Base-by-base conservation (phyloP, 495 filamentous ascomycete genomes). In the Xylaria telfairii region DNA sequence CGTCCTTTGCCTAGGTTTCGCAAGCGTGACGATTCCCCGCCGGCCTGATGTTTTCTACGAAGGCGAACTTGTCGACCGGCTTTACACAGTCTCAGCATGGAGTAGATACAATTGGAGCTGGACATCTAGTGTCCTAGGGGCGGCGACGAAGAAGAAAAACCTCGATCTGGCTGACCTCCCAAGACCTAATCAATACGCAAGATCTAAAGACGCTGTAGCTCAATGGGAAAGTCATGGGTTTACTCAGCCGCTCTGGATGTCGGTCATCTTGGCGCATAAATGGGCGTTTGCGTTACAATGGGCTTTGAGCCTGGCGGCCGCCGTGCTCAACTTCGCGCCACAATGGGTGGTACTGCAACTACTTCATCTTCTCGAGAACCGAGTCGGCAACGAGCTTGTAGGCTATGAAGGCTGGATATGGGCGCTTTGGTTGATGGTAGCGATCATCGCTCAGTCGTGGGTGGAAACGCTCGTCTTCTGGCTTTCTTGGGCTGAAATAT, bases 271-370 rank as follows among this genome's bases (percentile, higher is more conserved):
- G 8, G 84, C 84, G 15, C 88, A 94, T 75, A 85, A 83, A 71
- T 73, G 76, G 17, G 74, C 82, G 0, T 81, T 94, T 39, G 53
- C 82, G 0, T 47, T 87, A 8, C 91, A 93, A 74, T 87, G 83
- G 71, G 24, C 77, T 17, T 75, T 92, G 17, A 88, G 87, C 3
- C 26, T 89, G 0, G 30, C 85, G 7, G 81, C 83, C 41, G 87
- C 88, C 5, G 76, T 90, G 34, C 76, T 90, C 4, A 87, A 86
- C 51, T 92, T 94, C 65, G 87, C 86, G 0, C 93, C 93, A 0
- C 92, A 93, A 72, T 85, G 91, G 65, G 88, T 91, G 13, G 85
- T 92, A 64, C 85, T 89, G 66, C 84, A 89, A 57, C 84, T 96
- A 30, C 79, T 96, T 24, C 82, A 77, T 21, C 75, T 81, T 2